A percentile compares a stretch with the other conserved stretches of the same genome.
These are phyloP conservation scores for Gloeostereum incarnatum DNA, from an alignment of 768 basidiomycete genomes.

Conservation along the genomic window DNA sequence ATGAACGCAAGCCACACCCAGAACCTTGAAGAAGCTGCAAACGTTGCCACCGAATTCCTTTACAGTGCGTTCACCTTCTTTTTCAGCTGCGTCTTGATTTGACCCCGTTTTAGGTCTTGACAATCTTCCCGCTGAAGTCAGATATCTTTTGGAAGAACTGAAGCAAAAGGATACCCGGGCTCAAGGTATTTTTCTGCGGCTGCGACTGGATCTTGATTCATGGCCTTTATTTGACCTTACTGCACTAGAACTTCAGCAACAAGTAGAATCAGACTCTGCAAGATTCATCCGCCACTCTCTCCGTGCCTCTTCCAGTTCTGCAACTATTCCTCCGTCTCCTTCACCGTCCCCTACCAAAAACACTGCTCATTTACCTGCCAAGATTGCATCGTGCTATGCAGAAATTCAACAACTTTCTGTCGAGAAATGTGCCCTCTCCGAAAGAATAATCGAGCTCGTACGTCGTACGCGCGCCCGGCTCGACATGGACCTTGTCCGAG, in stretches of 20 bases:
- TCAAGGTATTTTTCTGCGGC: slow-evolving; percentile 36
- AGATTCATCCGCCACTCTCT: slow-evolving; percentile 41
- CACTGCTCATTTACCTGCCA: slow-evolving; percentile 23
- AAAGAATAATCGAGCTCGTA: slow-evolving; percentile 40
- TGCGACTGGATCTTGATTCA: background rate
- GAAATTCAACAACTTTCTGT: slow-evolving; percentile 33
- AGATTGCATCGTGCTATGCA: slow-evolving; percentile 33
- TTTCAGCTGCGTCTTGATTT: background rate
- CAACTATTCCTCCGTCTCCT: slow-evolving; percentile 12
- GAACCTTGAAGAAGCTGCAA: slow-evolving; percentile 43
- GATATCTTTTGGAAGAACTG: slow-evolving; percentile 43
- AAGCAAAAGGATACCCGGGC: slow-evolving; percentile 32
- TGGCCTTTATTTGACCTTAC: background rate
- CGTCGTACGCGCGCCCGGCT: slow-evolving; percentile 36
- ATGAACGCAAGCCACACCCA: slow-evolving; percentile 22
- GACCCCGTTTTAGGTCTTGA: slow-evolving; percentile 30
- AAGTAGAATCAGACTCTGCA: slow-evolving; percentile 38
- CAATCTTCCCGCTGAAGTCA: slow-evolving; percentile 44
- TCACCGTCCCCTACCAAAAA: slow-evolving; percentile 29
- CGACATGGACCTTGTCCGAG: slow-evolving; percentile 38
- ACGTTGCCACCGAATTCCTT: slow-evolving; percentile 45
- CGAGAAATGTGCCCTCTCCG: slow-evolving; percentile 38
- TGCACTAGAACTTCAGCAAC: slow-evolving; percentile 33
- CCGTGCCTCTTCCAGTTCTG: slow-evolving; percentile 17
- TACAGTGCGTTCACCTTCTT: slow-evolving; percentile 28